These are phyloP conservation scores for Metarhizium album DNA, from an alignment of 2,329 filamentous ascomycete genomes.

Conservation along the genomic window DNA sequence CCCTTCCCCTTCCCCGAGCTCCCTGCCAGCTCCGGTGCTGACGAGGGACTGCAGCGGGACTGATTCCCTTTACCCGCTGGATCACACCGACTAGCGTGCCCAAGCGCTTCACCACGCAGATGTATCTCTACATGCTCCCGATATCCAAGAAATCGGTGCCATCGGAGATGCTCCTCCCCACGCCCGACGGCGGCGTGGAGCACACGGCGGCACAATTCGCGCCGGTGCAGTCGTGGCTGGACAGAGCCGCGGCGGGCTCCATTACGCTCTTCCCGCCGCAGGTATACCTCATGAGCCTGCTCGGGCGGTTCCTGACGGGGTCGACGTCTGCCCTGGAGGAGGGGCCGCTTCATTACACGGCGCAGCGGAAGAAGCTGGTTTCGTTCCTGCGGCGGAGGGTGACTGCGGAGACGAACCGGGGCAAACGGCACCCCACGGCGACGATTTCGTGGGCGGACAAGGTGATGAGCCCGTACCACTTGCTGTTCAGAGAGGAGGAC, in stretches of 20 bases:
- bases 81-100: slow-evolving; percentile 65
- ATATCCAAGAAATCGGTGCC: slow-evolving; percentile 27
- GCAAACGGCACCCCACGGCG: slow-evolving; percentile 29
- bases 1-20: background rate
- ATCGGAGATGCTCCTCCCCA: slow-evolving; percentile 49
- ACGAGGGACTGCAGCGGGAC: slow-evolving; percentile 32
- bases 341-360: slow-evolving; percentile 25
- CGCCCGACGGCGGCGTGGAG: slow-evolving; percentile 57
- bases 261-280: slow-evolving; percentile 89
- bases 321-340: slow-evolving; percentile 16
- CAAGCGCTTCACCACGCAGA: slow-evolving; percentile 84
- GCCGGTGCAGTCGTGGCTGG: slow-evolving; percentile 57
- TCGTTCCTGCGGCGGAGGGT: slow-evolving; percentile 38
- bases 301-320: slow-evolving; percentile 41
- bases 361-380: slow-evolving; percentile 41
- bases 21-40: background rate
- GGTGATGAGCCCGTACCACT: slow-evolving; percentile 44
- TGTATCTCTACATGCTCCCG: slow-evolving; percentile 90
- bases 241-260: slow-evolving; percentile 47
- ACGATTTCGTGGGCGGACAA: slow-evolving; percentile 47
- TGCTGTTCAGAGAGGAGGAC: slow-evolving; percentile 34
- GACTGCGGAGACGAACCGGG: slow-evolving; percentile 29
- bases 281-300: slow-evolving; percentile 57
- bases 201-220: slow-evolving; percentile 71
- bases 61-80: slow-evolving; percentile 86